Evolutionary conservation across 192 early-diverging fungal genomes (phyloP), one percentile per base, ranked within the genome.

Genomic region (Podila horticola): DNA sequence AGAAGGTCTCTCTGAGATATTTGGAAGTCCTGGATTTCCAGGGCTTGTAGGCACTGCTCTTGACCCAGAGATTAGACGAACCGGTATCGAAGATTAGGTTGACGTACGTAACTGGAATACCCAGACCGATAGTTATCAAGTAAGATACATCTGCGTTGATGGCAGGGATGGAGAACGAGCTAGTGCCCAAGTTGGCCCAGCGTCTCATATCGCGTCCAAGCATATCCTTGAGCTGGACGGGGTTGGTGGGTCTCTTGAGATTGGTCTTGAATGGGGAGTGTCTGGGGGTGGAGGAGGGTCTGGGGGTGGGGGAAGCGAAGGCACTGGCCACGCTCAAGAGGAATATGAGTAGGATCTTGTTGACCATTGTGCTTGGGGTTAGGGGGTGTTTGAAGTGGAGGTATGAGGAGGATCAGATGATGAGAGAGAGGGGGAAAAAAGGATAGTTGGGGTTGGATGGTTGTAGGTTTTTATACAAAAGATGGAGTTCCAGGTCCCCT

Each of bases 61-160:
- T 58, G 57, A 58, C 57, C 57, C 57, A 58, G n/a, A 58, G 57
- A 58, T 58, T 26, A 26, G 57, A 58, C n/a, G 57, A 58, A 49
- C 70, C 72, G 36, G 66, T 75, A 31, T 75, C 74, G 19, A 75
- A 66, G 41, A 75, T 68, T n/a, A 75, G 66, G 36, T 52, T 45
- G 74, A 75, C 67, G 45, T 66, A 62, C 67, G 59, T 57, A 24
- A 26, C 57, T 58, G 57, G 57, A 38, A 58, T 62, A 22, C 74
- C 74, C 31, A 69, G 57, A 24, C 58, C 31, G 11, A 75, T 59
- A 45, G 22, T 68, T 29, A 67, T 22, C 0, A 61, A 34, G 41
- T 75, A 75, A 22, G 51, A 58, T 34, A 75, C 67, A 24, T 75
- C 66, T 5, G 38, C 58, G 60, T 75, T 75, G n/a, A 45, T 45